phyloP scores from a whole-genome alignment of 306 rosid species.

The Begonia peltatifolia region DNA sequence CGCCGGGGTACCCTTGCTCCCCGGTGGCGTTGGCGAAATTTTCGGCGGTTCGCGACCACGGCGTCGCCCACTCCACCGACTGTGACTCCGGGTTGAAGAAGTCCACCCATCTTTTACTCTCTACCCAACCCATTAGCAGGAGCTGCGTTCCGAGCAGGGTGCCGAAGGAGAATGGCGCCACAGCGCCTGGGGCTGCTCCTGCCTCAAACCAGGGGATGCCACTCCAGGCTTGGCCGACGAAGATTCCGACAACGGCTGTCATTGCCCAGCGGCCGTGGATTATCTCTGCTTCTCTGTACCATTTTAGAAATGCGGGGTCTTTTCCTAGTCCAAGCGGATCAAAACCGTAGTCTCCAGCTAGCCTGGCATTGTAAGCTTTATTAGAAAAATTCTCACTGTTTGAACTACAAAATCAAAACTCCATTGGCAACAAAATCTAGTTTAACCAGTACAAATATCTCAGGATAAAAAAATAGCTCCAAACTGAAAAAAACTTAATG shows the following conservation, averaged over 20 bases:
- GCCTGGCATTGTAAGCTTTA: constrained; percentile 25
- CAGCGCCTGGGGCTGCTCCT: constrained; percentile 77
- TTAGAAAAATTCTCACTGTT: too few relatives aligned
- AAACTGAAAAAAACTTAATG: too few relatives aligned
- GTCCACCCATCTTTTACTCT: constrained; percentile 96
- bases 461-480: too few relatives aligned
- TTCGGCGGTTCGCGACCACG: constrained; percentile 89
- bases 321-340: constrained; percentile 90
- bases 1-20: constrained; percentile 93
- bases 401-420: not conserved
- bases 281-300: constrained; percentile 99
- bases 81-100: constrained; percentile 96
- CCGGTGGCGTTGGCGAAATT: constrained; percentile 79
- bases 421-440: not conserved
- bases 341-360: constrained; percentile 92
- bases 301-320: constrained; percentile 87
- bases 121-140: constrained; percentile 97
- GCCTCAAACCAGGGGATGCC: constrained; percentile 97
- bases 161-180: constrained; percentile 97
- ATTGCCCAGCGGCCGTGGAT: constrained; percentile 99
- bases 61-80: constrained; percentile 94
- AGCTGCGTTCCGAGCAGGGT: constrained; percentile 81
- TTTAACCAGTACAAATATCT: not conserved
- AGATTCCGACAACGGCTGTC: constrained; percentile 87
- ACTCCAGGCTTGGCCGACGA: constrained; percentile 96